A percentile compares a stretch with the other conserved stretches of the same genome.
phyloP scores from a whole-genome alignment of 768 basidiomycete species.

The Gymnopilus junonius region DNA sequence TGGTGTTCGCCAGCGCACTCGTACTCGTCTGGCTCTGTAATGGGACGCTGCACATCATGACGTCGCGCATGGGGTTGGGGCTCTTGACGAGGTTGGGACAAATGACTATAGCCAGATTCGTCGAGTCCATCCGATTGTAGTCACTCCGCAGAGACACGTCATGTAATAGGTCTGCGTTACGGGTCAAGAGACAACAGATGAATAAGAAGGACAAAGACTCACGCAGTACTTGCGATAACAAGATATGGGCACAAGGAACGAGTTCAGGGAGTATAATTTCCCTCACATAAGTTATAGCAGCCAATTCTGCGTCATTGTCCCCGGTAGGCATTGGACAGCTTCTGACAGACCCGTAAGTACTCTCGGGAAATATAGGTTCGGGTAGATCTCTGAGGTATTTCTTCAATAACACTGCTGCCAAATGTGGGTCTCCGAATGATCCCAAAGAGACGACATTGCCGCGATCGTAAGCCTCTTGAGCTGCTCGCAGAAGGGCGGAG shows the following conservation, averaged over 20 bases:
- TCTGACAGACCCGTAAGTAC: constrained; percentile 63
- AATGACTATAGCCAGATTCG: constrained; percentile 81
- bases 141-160: constrained; percentile 73
- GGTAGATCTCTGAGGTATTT: constrained; percentile 85
- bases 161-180: constrained; percentile 70
- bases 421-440: constrained; percentile 77
- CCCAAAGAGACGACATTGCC: constrained; percentile 75
- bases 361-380: constrained; percentile 76
- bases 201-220: constrained; percentile 24
- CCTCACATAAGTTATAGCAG: constrained; percentile 66
- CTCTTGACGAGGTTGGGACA: constrained; percentile 80
- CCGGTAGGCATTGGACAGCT: constrained; percentile 60
- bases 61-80: constrained; percentile 69
- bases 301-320: constrained; percentile 49
- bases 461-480: constrained; percentile 84
- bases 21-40: constrained; percentile 24
- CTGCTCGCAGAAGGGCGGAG: constrained; percentile 69
- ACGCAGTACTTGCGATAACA: constrained; percentile 75
- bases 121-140: constrained; percentile 80
- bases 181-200: constrained; percentile 8
- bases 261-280: constrained; percentile 70
- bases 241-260: constrained; percentile 72
- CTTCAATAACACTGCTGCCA: constrained; percentile 86
- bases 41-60: constrained; percentile 72
- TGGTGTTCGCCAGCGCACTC: constrained; percentile 7